phyloP scores from a whole-genome alignment of 1,284 basidiomycete species.

The Ustilago trichophora region DNA sequence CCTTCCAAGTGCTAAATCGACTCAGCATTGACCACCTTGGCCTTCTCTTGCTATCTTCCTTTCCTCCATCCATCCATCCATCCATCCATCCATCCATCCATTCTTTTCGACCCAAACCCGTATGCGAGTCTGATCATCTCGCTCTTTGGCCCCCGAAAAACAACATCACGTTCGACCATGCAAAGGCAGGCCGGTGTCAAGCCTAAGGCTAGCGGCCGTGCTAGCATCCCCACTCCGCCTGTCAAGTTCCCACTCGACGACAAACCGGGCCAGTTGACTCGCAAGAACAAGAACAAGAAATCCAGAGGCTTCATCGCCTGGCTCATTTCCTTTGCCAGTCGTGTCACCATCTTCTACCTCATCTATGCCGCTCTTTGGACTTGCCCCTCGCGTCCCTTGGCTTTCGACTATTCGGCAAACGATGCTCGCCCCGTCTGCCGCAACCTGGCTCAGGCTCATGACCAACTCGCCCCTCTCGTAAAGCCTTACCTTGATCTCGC shows the following conservation, averaged over 20 bases:
- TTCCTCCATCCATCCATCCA: slow-evolving; percentile 9
- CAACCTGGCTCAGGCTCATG: slow-evolving; percentile 52
- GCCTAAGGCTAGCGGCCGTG: slow-evolving; percentile 24
- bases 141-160: neutral
- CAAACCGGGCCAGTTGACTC: slow-evolving; percentile 9
- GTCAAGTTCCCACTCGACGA: slow-evolving; percentile 31
- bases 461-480: slow-evolving; percentile 52
- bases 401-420: slow-evolving; percentile 55
- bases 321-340: slow-evolving; percentile 35
- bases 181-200: slow-evolving; percentile 19
- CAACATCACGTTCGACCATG: slow-evolving; percentile 1
- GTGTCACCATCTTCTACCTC: slow-evolving; percentile 48
- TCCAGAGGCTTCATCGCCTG: slow-evolving; percentile 35
- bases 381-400: slow-evolving; percentile 58
- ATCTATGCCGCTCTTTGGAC: slow-evolving; percentile 56
- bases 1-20: no score
- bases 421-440: slow-evolving; percentile 58
- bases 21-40: neutral
- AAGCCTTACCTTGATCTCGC: slow-evolving; percentile 40
- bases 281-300: slow-evolving; percentile 6
- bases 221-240: slow-evolving; percentile 37
- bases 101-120: neutral
- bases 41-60: neutral
- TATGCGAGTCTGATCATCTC: slow-evolving; percentile 15
- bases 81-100: slow-evolving; percentile 3